Conservation (phyloP, 2,329 filamentous ascomycete genomes). For the Apiospora koreana region DNA sequence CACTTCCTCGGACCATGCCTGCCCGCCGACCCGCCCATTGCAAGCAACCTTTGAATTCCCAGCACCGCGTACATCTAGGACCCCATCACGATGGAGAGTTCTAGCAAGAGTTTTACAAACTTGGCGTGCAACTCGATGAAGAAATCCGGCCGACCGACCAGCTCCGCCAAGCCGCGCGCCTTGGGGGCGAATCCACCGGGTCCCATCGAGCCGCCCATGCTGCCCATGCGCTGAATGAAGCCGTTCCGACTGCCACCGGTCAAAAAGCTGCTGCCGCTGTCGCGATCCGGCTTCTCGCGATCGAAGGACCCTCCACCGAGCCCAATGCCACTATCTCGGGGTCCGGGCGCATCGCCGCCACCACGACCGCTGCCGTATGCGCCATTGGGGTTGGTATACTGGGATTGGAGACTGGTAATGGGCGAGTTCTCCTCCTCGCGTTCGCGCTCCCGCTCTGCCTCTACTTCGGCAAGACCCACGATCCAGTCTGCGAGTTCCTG, state of each 20-base stretch:
- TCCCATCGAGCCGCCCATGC: conserved; percentile 45
- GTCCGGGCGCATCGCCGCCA: conserved; percentile 33
- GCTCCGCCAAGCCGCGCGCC: conserved; percentile 63
- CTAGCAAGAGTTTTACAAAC: conserved; percentile 64
- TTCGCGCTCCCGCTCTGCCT: conserved; percentile 58
- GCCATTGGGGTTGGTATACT: conserved; percentile 38
- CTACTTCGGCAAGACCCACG: conserved; percentile 62
- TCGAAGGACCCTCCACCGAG: conserved; percentile 27
- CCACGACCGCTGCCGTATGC: conserved; percentile 34
- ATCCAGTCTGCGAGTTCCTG: conserved; percentile 67
- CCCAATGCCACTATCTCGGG: conserved; percentile 29
- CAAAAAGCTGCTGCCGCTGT: conserved; percentile 55
- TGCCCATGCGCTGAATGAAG: conserved; percentile 45
- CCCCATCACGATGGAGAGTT: conserved; percentile 56
- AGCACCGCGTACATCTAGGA: conserved; percentile 32
- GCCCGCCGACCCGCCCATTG: background rate
- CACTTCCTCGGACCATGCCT: background rate
- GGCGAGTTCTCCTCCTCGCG: conserved; percentile 38
- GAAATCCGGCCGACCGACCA: conserved; percentile 67
- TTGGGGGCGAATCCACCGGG: conserved; percentile 58
- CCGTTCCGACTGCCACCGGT: conserved; percentile 49
- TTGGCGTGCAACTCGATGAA: conserved; percentile 66
- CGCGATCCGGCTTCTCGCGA: conserved; percentile 26
- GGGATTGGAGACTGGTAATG: conserved; percentile 41
- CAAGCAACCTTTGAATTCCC: too few species aligned